Evolutionary conservation across 2,329 filamentous ascomycete species (phyloP).

Genomic region (Penicillium sp.): DNA sequence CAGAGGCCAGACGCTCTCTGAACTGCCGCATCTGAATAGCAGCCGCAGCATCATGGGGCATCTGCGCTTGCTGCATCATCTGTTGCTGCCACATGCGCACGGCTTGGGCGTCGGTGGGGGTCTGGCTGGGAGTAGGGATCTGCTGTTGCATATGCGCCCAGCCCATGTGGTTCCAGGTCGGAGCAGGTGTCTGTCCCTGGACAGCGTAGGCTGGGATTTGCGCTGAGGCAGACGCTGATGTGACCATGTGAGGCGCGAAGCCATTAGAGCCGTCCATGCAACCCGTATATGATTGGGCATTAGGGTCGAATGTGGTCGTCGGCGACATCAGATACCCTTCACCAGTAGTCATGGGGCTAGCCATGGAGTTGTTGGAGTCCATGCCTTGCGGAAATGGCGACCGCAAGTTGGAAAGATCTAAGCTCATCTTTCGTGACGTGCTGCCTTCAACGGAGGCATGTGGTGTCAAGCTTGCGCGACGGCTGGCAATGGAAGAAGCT

Average conservation of each 20-base stretch:
- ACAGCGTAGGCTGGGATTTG: constrained; percentile 34
- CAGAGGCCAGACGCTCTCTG: constrained; percentile 38
- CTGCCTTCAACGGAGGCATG: constrained; percentile 31
- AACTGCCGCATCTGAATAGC: constrained; percentile 30
- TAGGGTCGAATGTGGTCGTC: constrained; percentile 24
- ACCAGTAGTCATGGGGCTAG: constrained; percentile 29
- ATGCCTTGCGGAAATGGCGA: constrained; percentile 31
- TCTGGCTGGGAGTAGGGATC: constrained; percentile 22
- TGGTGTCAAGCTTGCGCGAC: constrained; percentile 31
- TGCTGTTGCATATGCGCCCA: constrained; percentile 33
- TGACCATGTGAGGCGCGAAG: constrained; percentile 25
- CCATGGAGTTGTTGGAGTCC: constrained; percentile 22
- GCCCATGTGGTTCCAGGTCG: constrained; percentile 20
- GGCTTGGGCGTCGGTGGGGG: constrained; percentile 24
- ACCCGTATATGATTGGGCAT: constrained; percentile 26
- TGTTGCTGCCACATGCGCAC: constrained; percentile 32
- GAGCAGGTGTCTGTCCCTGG: constrained; percentile 20
- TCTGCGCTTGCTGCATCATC: constrained; percentile 30
- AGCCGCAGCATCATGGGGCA: constrained; percentile 15
- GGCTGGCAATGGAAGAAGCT: constrained; percentile 30
- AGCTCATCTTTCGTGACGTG: constrained; percentile 37
- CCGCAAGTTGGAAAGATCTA: constrained; percentile 36
- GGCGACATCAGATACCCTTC: constrained; percentile 32
- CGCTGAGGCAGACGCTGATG: constrained; percentile 22
- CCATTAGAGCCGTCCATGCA: constrained; percentile 21